A percentile compares a stretch with the other conserved stretches of the same genome.
phyloP scores from a whole-genome alignment of 2,329 filamentous ascomycete species.

The Trichophyton rubrum region DNA sequence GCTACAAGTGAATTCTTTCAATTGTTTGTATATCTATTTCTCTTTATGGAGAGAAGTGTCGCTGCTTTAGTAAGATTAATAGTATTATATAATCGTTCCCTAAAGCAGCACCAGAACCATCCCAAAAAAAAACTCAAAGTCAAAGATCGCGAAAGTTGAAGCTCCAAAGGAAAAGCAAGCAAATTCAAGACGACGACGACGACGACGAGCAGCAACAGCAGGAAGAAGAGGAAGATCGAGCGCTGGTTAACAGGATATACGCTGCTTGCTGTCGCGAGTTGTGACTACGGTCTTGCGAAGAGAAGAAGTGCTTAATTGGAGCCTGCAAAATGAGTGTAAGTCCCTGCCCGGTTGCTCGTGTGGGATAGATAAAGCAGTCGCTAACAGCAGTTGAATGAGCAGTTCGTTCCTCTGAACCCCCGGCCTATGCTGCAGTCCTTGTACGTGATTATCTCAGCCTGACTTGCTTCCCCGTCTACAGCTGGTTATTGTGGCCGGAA shows the following conservation, averaged over 20 bases:
- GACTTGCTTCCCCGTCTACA: background rate
- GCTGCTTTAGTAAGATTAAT: background rate
- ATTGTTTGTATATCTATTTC: background rate
- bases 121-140: background rate
- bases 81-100: background rate
- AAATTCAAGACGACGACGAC: background rate
- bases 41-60: background rate
- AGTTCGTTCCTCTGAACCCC: slow-evolving; percentile 92
- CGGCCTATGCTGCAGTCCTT: slow-evolving; percentile 90
- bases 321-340: slow-evolving; percentile 1
- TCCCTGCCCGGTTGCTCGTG: background rate
- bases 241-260: background rate
- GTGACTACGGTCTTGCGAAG: background rate
- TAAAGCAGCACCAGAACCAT: background rate
- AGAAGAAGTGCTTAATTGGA: background rate
- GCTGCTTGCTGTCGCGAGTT: background rate
- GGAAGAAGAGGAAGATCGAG: background rate
- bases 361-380: background rate
- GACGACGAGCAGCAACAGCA: background rate
- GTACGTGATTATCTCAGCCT: slow-evolving; percentile 40
- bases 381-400: background rate
- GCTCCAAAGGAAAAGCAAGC: background rate
- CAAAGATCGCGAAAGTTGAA: background rate
- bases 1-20: background rate
- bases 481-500: background rate